Conservation (phyloP, 192 early-diverging fungal species). For the Chytriomyces sp. region DNA sequence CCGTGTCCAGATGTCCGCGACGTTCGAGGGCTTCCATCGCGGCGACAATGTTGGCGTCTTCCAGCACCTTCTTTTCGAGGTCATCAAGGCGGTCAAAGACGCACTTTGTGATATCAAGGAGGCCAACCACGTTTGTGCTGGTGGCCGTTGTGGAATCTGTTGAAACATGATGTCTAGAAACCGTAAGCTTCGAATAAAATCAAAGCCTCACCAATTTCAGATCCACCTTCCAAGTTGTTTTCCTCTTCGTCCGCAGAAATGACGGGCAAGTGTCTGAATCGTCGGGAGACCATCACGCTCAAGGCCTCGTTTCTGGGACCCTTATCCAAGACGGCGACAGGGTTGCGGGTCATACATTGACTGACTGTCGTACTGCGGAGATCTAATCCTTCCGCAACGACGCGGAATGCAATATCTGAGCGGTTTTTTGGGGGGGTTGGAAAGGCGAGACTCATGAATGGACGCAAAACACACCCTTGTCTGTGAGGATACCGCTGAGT, state of each 20-base stretch:
- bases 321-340: constrained; percentile 78
- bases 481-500: constrained; percentile 94
- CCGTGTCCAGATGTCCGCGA: constrained; percentile 36
- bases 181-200: too few relatives aligned
- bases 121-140: constrained; percentile 45
- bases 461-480: too few relatives aligned
- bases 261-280: constrained; percentile 58
- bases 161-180: too few relatives aligned
- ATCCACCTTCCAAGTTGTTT: constrained; percentile 31
- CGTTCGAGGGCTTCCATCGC: constrained; percentile 52
- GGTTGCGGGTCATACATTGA: constrained; percentile 88
- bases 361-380: constrained; percentile 61
- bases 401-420: constrained; percentile 89
- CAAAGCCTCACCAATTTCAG: background rate
- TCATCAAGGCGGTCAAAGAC: constrained; percentile 56
- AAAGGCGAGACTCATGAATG: background rate
- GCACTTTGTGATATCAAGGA: constrained; percentile 60
- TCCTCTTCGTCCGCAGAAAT: constrained; percentile 37
- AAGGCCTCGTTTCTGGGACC: constrained; percentile 53
- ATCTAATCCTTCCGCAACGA: constrained; percentile 79
- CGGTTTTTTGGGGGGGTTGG: background rate
- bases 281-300: constrained; percentile 50
- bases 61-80: constrained; percentile 49
- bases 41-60: constrained; percentile 49
- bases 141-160: constrained; percentile 6